Base-by-base conservation (phyloP, 2,329 filamentous ascomycete genomes). In the Trichoderma citrinoviride region DNA sequence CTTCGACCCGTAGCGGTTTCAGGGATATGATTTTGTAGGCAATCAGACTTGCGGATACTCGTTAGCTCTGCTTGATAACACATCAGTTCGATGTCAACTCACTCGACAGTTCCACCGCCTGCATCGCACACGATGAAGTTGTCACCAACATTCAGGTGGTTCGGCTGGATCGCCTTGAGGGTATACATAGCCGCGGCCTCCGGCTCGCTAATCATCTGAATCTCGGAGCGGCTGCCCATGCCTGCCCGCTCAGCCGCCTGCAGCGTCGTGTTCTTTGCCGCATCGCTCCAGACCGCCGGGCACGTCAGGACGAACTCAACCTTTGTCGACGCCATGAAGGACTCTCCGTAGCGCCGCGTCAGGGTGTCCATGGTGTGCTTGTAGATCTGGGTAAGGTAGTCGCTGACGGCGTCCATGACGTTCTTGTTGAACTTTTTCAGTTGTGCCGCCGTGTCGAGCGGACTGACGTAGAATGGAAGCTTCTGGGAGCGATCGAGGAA, bases 261-360 rank as follows among this genome's bases (percentile, higher is more conserved):
- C 55, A 93, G 77, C 2, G 91, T 94, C 6, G 90, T 90, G 74
- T 92, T 91, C 78, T 93, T 94, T n/a, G 91, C 91, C 0, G 89
- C 86, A 74, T 95, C 91, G 25, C 87, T 91, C 91, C 91, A 95
- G 7, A 94, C 90, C 7, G 91, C 91, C 7, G 91, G 91, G 58
- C 90, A 91, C 0, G 91, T 94, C 63, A 95, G 81, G 55, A 94
- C 90, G 70, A 91, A 93, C 67, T 93, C 87, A 44, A 92, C 87
- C 70, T 87, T 87, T 5, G 90, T 93, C 7, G 85, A 86, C 7
- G 85, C 84, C 87, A 93, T 91, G 71, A 94, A 93, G 0, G 87
- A 87, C 76, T 90, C 88, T 70, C 91, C 91, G 72, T 93, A 93
- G 53, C 90, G 81, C 66, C 88, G 81, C 1, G 85, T 90, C 68